Evolutionary conservation across 2,329 filamentous ascomycete species (phyloP), one percentile per base, ranked within the genome.

Genomic region (Aspergillus arachidicola): DNA sequence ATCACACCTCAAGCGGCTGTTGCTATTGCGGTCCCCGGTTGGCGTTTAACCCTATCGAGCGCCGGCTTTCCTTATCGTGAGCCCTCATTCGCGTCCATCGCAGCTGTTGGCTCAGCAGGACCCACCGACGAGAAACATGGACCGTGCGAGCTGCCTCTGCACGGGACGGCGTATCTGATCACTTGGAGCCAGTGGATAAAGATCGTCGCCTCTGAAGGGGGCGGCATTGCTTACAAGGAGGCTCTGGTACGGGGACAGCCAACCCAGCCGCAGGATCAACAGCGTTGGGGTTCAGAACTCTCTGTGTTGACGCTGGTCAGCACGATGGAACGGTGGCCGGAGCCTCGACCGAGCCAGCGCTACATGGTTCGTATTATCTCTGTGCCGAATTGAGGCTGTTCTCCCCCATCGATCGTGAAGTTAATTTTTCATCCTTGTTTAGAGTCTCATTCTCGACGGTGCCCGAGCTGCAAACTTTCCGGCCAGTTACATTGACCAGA

Each of bases 1-100:
- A 56, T 56, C 28, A 34, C 53, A 34, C 53, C 53, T 26, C 53
- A 56, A 36, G 53, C 53, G 53, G 53, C 53, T 56, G 53, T 34
- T 12, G 32, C 53, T 6, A 11, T 56, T 30, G 32, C 14, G 30
- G 53, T 56, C 21, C 53, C 53, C 32, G 53, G 53, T n/a, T 56
- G 53, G 53, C 53, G 32, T 36, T 56, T 34, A 34, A 34, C 32
- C 32, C 32, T 34, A 34, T 34, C 32, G 3, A 34, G 32, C 32
- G 32, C 32, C 4, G 32, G 32, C 11, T 34, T 34, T 34, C 32
- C 32, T 34, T 34, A 34, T 34, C 32, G 32, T 5, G 32, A 34
- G 10, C 32, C 32, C 11, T 34, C 32, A 34, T 34, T 34, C 11
- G 32, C 32, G 10, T 34, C 41, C 41, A 45, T 45, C 41, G 41